These are phyloP conservation scores for Vigna reflexopilosa DNA, from an alignment of 306 rosid species.

Conservation along the genomic window DNA sequence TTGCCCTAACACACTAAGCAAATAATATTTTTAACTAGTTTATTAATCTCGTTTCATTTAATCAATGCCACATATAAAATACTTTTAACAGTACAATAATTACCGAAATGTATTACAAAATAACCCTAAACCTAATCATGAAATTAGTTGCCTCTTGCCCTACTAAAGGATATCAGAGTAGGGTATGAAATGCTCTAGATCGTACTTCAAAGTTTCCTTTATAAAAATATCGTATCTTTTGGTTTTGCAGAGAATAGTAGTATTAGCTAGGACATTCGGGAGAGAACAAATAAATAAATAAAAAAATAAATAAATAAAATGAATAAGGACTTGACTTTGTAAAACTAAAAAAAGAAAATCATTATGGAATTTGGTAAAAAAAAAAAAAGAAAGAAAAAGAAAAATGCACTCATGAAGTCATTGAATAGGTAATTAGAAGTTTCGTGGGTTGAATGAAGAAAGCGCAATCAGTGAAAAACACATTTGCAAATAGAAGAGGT, in stretches of 20 bases:
- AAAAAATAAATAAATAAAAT: too few relatives aligned
- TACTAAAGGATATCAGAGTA: background rate
- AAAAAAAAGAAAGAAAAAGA: background rate
- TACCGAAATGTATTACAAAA: background rate
- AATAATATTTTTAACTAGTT: background rate
- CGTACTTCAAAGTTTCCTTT: background rate
- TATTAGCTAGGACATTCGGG: background rate
- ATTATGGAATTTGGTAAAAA: background rate
- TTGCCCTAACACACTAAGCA: background rate
- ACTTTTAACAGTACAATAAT: background rate
- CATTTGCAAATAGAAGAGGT: conserved; percentile 39
- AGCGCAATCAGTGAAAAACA: conserved; percentile 39
- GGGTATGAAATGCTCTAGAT: background rate
- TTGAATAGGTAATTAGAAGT: conserved; percentile 27
- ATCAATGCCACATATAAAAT: background rate
- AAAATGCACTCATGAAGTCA: conserved; percentile 13
- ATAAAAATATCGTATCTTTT: background rate
- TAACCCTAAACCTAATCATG: background rate
- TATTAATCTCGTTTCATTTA: background rate
- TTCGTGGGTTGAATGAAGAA: conserved; percentile 34
- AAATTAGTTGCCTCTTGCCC: background rate
- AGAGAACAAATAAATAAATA: too few relatives aligned
- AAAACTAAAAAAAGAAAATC: background rate
- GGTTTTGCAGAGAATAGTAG: background rate
- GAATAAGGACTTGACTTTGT: background rate